Percentiles rank a stretch among this genome's conserved stretches.
phyloP scores from a whole-genome alignment of 2,329 filamentous ascomycete species.

The Raffaelea ambrosiae region DNA sequence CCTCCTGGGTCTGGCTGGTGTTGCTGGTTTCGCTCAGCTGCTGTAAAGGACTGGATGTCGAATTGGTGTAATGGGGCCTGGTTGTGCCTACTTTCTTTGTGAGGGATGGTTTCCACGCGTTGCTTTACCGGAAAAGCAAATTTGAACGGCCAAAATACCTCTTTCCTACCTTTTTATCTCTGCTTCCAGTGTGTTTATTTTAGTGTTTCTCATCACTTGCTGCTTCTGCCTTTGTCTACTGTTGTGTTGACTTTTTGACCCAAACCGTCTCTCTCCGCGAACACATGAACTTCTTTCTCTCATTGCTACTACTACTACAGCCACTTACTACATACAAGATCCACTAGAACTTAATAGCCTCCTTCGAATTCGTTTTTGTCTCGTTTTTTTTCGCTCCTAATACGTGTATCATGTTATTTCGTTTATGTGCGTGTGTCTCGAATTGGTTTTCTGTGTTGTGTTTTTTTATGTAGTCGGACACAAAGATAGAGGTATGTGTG shows the following conservation, averaged over 20 bases:
- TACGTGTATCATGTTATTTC: no score
- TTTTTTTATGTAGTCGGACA: no score
- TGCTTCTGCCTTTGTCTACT: background rate
- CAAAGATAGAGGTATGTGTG: no score
- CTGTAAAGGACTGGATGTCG: slow-evolving; percentile 30
- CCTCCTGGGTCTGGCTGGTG: slow-evolving; percentile 33
- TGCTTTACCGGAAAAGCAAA: background rate
- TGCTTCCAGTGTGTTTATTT: background rate
- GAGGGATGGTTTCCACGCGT: background rate
- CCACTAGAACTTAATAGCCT: background rate
- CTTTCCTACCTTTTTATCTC: background rate
- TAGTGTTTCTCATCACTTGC: background rate
- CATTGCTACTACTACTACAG: background rate
- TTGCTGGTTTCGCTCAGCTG: slow-evolving; percentile 36
- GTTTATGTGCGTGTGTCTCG: no score
- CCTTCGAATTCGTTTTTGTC: background rate
- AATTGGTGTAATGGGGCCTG: background rate
- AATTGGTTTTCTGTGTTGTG: background rate
- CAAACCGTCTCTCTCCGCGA: background rate
- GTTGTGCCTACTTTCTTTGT: background rate
- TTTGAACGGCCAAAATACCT: background rate
- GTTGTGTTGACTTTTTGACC: no score
- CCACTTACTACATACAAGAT: background rate
- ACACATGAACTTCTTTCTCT: slow-evolving; percentile 1
- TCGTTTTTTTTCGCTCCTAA: no score